Evolutionary conservation across 2,329 filamentous ascomycete genomes (phyloP), one percentile per base, ranked within the genome.

Genomic region (Chaetomiaceae sp.): DNA sequence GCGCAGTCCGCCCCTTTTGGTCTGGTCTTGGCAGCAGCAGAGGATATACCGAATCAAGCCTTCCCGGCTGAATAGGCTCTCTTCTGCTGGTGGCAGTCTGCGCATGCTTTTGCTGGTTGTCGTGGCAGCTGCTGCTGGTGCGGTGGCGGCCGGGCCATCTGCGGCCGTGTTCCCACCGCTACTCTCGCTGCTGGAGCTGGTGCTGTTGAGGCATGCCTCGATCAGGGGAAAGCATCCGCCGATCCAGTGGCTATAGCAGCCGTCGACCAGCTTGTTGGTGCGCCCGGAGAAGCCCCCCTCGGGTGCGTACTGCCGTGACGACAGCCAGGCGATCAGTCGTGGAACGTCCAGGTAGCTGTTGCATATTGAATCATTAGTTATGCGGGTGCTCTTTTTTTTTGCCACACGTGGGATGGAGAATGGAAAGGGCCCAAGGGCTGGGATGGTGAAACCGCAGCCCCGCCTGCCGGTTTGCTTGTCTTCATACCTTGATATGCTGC

Each of bases 161-260:
- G 43, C 21, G 23, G 51, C 36, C 43, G 13, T 23, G 20, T 5
- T 14, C 37, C 36, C 51, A 16, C 37, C 5, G 61, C 56, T 40
- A 58, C 57, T 21, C 60, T 80, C 79, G 53, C 21, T 20, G 33
- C 13, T 79, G 53, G n/a, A 8, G n/a, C 14, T 14, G 53, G 11
- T 48, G 30, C 37, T 44, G 47, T 44, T 51, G 30, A 94, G 72
- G 50, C 85, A 85, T 53, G 89, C 89, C 73, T 96, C 87, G 61
- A 97, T 77, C 59, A 99, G 73, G 41, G 92, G 86, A 89, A 91
- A 99, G 73, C 91, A 97, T 50, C 87, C 88, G 50, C 94, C 94
- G 30, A 96, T 87, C 94, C 94, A 99, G 71, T 96, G 92, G 67
- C 89, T 95, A 74, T 99, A 99, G 73, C 94, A 99, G 41, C 92